Evolutionary conservation across 768 basidiomycete genomes (phyloP).

Genomic region (Lentinula sp.): DNA sequence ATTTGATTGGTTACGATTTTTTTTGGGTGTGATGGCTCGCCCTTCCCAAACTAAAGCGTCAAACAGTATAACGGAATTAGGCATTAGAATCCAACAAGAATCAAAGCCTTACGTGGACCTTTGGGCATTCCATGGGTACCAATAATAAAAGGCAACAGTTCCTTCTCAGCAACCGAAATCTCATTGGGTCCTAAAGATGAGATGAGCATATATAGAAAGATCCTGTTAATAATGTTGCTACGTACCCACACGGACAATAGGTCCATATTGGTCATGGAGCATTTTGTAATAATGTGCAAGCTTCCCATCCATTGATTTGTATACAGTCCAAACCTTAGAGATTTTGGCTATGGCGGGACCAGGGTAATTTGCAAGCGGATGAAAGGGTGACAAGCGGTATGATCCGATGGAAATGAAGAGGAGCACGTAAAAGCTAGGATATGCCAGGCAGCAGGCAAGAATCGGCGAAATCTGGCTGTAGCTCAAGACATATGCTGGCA

Average conservation of each 20-base stretch:
- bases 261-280: slow-evolving; percentile 5
- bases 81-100: slow-evolving; percentile 13
- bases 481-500: background rate
- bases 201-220: slow-evolving; percentile 7
- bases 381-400: slow-evolving; percentile 32
- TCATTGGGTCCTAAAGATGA: slow-evolving; percentile 3
- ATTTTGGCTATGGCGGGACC: slow-evolving; percentile 24
- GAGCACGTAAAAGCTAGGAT: slow-evolving; percentile 12
- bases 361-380: slow-evolving; percentile 31
- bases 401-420: slow-evolving; percentile 20
- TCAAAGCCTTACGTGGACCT: background rate
- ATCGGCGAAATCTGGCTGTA: background rate
- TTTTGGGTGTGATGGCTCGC: slow-evolving; percentile 13
- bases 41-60: slow-evolving; percentile 14
- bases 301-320: background rate
- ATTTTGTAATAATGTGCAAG: slow-evolving; percentile 4
- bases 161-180: background rate
- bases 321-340: slow-evolving; percentile 21
- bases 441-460: slow-evolving; percentile 6
- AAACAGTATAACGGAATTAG: background rate
- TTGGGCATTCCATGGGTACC: slow-evolving; percentile 2
- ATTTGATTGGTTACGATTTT: slow-evolving; percentile 10
- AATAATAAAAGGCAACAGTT: background rate
- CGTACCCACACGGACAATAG: slow-evolving; percentile 4
- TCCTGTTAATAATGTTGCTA: slow-evolving; percentile 13